These are phyloP conservation scores for Lotus japonicus DNA, from an alignment of 306 rosid species.

Conservation along the genomic window DNA sequence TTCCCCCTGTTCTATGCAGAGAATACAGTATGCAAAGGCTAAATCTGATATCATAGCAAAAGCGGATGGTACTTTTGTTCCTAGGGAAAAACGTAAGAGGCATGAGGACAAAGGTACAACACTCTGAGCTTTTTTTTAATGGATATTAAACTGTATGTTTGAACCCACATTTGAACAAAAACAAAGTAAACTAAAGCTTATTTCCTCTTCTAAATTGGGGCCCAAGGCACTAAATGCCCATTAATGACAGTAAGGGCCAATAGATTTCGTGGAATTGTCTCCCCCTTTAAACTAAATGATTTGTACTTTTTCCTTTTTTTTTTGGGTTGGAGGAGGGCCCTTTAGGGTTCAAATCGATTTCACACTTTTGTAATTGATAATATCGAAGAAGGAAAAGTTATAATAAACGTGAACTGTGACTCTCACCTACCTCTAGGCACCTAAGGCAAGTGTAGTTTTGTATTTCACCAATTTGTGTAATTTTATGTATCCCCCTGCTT, in stretches of 20 bases:
- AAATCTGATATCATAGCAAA: constrained; percentile 80
- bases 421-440: neutral
- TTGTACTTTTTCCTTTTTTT: neutral
- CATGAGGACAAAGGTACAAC: constrained; percentile 74
- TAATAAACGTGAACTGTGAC: neutral
- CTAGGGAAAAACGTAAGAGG: constrained; percentile 77
- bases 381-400: neutral
- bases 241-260: neutral
- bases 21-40: constrained; percentile 86
- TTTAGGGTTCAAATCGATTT: constrained; percentile 1
- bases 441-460: neutral
- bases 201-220: neutral
- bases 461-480: neutral
- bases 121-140: neutral
- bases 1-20: too few species aligned
- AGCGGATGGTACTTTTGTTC: constrained; percentile 86
- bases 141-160: neutral
- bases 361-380: neutral
- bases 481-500: too few species aligned
- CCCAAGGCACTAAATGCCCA: neutral
- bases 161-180: neutral
- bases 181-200: neutral
- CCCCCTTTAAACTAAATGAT: neutral
- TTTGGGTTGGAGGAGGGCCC: neutral
- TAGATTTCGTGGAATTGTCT: neutral